phyloP scores from a whole-genome alignment of 1,284 basidiomycete species.

The Tilletiaria anomala region DNA sequence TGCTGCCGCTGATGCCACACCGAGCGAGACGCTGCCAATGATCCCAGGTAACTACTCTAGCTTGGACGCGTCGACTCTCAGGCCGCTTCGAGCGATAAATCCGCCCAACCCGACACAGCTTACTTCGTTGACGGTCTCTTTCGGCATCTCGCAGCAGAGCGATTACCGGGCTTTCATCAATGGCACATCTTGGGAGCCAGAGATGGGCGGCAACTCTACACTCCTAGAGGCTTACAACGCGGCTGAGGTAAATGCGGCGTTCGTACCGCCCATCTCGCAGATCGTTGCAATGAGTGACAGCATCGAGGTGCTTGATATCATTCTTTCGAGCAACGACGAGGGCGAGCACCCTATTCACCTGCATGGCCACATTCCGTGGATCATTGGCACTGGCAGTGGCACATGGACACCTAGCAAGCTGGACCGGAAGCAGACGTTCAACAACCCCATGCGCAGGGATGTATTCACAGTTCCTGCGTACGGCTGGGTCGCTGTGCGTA shows the following conservation, averaged over 20 bases:
- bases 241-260: too few relatives aligned
- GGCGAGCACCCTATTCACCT: conserved; percentile 33
- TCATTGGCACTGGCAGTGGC: conserved; percentile 38
- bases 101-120: not conserved
- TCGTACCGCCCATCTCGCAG: too few relatives aligned
- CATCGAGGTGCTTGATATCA: conserved; percentile 18
- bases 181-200: conserved; percentile 10
- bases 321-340: conserved; percentile 39
- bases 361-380: conserved; percentile 17
- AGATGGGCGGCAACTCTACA: conserved; percentile 20
- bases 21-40: not conserved
- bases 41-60: not conserved
- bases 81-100: not conserved
- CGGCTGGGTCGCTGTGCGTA: conserved; percentile 23
- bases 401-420: conserved; percentile 10
- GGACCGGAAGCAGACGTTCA: conserved; percentile 20
- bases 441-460: conserved; percentile 41
- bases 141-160: not conserved
- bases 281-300: too few relatives aligned
- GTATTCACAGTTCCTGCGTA: conserved; percentile 30
- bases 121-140: not conserved
- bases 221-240: conserved; percentile 11
- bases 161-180: conserved; percentile 15
- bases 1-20: not conserved
- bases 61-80: not conserved